Base-by-base conservation (phyloP, 1,139 yeast species). In the Zygosaccharomyces pseudobailii region DNA sequence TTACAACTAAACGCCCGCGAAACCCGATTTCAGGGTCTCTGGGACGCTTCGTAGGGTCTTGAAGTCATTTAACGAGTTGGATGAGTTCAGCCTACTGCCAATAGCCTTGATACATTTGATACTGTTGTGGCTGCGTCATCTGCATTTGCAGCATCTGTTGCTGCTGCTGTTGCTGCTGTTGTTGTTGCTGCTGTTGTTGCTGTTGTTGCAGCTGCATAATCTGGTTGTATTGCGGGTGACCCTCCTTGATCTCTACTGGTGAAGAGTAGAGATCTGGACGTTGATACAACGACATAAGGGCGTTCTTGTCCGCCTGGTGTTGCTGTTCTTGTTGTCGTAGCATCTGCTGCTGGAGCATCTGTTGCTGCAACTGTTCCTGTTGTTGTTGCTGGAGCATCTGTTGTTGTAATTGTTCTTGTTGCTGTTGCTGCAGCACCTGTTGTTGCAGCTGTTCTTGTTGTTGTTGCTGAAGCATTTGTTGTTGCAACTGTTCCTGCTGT, bases 191-290 rank as follows among this genome's bases (percentile, higher is more conserved):
- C 33, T 48, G 56, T 33, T 50, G 59, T 31, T 51, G 59, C 36
- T 47, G 60, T 25, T 53, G 63, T 50, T 59, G 72, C 39, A 54
- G 61, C 51, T 56, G 63, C 40, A 53, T 58, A 13, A 54, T 46
- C 49, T 75, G 79, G 52, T 74, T 79, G 52, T 61, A 67, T 36
- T 58, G 69, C 42, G 61, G 67, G 56, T 55, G 63, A 49, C 48
- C 59, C 40, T 52, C 66, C 35, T 45, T 61, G 38, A 58, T 51
- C 47, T 57, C 62, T 24, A 65, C 67, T 2, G 65, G 59, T 13
- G 62, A 55, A 28, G 66, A 49, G 53, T 58, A 58, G 6, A 57
- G 45, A 23, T 56, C 66, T n/a, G 66, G 69, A 43, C 56, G 63
- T 49, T 55, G 62, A 45, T 59, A 67, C 45, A 61, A 57, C 42